Evolutionary conservation across 2,329 filamentous ascomycete genomes (phyloP).

Genomic region (Acrodontium crateriforme): DNA sequence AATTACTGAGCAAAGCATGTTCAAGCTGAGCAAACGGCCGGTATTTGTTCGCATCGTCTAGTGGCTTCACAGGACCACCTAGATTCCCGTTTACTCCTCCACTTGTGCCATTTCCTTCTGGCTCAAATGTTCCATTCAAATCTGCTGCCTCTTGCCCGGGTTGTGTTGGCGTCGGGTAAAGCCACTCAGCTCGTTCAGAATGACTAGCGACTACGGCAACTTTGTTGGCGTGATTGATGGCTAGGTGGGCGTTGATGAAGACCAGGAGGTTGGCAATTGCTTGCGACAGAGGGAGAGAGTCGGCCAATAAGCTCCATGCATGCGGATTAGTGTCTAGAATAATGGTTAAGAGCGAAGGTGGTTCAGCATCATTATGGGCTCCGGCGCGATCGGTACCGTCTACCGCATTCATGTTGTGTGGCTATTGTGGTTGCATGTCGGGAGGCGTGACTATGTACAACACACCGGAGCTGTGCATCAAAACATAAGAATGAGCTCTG

Average conservation of each 20-base stretch:
- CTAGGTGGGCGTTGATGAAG: conserved; percentile 92
- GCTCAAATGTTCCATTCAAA: conserved; percentile 11
- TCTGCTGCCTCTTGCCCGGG: conserved; percentile 7
- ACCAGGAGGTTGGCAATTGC: conserved; percentile 82
- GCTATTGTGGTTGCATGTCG: not conserved
- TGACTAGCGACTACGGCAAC: conserved; percentile 87
- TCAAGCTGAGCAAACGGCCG: conserved; percentile 83
- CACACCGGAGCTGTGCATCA: too few relatives aligned
- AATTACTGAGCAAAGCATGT: conserved; percentile 58
- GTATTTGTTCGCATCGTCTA: conserved; percentile 67
- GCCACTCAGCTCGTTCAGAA: conserved; percentile 70
- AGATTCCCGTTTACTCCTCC: too few relatives aligned
- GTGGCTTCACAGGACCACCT: conserved; percentile 16
- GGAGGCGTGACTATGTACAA: too few relatives aligned
- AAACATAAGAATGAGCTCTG: too few relatives aligned
- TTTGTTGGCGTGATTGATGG: conserved; percentile 85
- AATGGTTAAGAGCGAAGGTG: conserved; percentile 75
- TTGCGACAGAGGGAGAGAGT: conserved; percentile 64
- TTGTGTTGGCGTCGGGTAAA: conserved; percentile 54
- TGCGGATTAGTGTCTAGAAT: conserved; percentile 94
- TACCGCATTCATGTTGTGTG: conserved; percentile 46
- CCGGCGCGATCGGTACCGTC: conserved; percentile 41
- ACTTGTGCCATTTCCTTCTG: conserved; percentile 11
- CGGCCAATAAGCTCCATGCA: conserved; percentile 70
- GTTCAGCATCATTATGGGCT: conserved; percentile 22